Evolutionary conservation across 257 asterid species (phyloP).

Genomic region (Cruciata laevipes): DNA sequence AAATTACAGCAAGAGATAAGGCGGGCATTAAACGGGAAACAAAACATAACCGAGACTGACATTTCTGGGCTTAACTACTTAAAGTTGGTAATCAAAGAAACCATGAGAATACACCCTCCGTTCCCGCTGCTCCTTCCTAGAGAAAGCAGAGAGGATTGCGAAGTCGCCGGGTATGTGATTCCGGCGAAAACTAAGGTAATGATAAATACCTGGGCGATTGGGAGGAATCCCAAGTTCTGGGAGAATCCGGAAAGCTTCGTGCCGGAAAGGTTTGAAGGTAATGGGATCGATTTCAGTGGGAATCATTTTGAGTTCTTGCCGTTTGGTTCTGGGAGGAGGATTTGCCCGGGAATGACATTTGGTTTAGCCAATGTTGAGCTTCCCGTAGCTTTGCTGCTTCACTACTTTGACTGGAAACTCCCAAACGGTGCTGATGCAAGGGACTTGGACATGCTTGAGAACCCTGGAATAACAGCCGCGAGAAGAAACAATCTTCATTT

Average conservation of each 20-base stretch:
- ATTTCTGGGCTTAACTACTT: constrained; percentile 5
- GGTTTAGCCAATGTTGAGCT: constrained; percentile 5
- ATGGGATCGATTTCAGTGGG: not conserved
- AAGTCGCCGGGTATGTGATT: constrained; percentile 2
- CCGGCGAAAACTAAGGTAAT: constrained; percentile 1
- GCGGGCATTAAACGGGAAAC: not conserved
- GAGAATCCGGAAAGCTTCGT: not conserved
- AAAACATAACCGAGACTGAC: constrained; percentile 1
- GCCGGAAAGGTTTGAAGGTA: constrained; percentile 4
- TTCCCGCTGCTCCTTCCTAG: constrained; percentile 12
- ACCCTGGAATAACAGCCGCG: not conserved
- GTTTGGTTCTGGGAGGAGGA: constrained; percentile 11
- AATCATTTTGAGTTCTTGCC: not conserved
- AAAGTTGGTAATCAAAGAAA: constrained; percentile 8
- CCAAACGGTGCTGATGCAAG: not conserved
- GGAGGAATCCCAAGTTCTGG: constrained; percentile 6
- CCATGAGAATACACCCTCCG: constrained; percentile 14
- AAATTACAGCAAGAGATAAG: constrained; percentile 11
- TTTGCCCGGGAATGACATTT: not conserved
- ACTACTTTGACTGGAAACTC: constrained; percentile 7
- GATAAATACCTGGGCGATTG: constrained; percentile 16
- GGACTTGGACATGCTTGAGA: constrained; percentile 7
- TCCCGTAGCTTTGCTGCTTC: not conserved
- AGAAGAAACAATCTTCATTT: constrained; percentile 6
- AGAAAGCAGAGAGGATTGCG: constrained; percentile 9